phyloP scores from a whole-genome alignment of 495 filamentous ascomycete species.

The Hypoxylon trugodes region DNA sequence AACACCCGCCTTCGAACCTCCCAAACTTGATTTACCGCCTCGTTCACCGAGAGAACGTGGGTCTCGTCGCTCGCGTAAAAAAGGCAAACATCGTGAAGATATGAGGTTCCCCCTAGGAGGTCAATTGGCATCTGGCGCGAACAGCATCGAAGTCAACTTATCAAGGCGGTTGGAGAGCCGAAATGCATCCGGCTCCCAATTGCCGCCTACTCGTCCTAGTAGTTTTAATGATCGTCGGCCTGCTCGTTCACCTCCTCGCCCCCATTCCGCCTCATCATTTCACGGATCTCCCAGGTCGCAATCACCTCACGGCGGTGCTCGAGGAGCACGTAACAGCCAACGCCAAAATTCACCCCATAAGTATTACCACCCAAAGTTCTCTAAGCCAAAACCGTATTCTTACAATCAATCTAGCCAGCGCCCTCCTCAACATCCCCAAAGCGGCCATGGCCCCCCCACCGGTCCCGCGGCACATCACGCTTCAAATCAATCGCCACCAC shows the following conservation, averaged over 20 bases:
- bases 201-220: slow-evolving; percentile 42
- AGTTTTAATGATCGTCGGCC: slow-evolving; percentile 55
- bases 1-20: slow-evolving; percentile 42
- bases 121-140: slow-evolving; percentile 55
- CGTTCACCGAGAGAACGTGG: slow-evolving; percentile 42
- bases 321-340: slow-evolving; percentile 64
- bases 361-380: slow-evolving; percentile 53
- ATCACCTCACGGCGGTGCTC: slow-evolving; percentile 71
- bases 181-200: slow-evolving; percentile 48
- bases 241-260: slow-evolving; percentile 66
- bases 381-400: slow-evolving; percentile 28
- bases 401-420: slow-evolving; percentile 60
- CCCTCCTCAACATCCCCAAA: slow-evolving; percentile 63
- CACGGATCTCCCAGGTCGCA: slow-evolving; percentile 72
- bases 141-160: slow-evolving; percentile 59
- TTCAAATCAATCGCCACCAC: slow-evolving; percentile 60
- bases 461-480: slow-evolving; percentile 58
- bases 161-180: slow-evolving; percentile 51
- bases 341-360: slow-evolving; percentile 67
- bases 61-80: slow-evolving; percentile 44
- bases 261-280: slow-evolving; percentile 67
- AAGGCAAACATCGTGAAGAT: slow-evolving; percentile 47
- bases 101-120: slow-evolving; percentile 37
- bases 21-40: slow-evolving; percentile 42
- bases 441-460: slow-evolving; percentile 61